A percentile compares a stretch with the other conserved stretches of the same genome.
Evolutionary conservation across 2,329 filamentous ascomycete species (phyloP).

Genomic region (Aspergillus ochraceus): DNA sequence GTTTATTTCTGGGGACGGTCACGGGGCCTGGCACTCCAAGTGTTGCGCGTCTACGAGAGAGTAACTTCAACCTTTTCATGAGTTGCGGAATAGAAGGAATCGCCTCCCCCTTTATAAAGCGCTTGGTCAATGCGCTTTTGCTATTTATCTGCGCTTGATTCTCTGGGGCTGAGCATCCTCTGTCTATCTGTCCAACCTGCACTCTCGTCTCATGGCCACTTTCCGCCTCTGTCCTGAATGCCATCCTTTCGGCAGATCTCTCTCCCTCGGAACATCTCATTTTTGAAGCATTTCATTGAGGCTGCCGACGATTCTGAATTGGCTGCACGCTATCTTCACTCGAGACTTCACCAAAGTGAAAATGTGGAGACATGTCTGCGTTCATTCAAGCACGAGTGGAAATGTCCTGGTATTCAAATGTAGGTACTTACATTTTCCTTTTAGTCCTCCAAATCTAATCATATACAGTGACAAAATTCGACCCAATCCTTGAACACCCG

Average conservation of each 20-base stretch:
- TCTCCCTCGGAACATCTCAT: not conserved
- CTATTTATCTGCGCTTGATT: too few species aligned
- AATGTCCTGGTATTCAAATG: not conserved
- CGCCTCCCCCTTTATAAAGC: too few species aligned
- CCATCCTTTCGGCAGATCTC: not conserved
- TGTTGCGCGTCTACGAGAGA: too few species aligned
- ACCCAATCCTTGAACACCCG: too few species aligned
- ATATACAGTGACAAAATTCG: too few species aligned
- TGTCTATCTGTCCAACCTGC: not conserved
- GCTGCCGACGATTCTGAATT: not conserved
- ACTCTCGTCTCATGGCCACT: not conserved
- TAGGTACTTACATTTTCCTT: too few species aligned
- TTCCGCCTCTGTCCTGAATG: not conserved
- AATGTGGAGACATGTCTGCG: not conserved
- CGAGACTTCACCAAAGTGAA: not conserved
- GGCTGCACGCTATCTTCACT: not conserved
- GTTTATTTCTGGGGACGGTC: too few species aligned
- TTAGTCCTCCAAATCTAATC: too few species aligned
- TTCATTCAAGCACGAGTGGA: constrained; percentile 1
- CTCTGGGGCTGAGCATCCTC: not conserved
- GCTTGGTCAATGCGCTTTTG: too few species aligned
- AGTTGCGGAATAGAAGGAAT: too few species aligned
- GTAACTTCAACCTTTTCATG: too few species aligned
- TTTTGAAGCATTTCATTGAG: constrained; percentile 1
- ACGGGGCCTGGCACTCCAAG: too few species aligned